Conservation (phyloP, 495 filamentous ascomycete species). For the Aspergillus sparsus region DNA sequence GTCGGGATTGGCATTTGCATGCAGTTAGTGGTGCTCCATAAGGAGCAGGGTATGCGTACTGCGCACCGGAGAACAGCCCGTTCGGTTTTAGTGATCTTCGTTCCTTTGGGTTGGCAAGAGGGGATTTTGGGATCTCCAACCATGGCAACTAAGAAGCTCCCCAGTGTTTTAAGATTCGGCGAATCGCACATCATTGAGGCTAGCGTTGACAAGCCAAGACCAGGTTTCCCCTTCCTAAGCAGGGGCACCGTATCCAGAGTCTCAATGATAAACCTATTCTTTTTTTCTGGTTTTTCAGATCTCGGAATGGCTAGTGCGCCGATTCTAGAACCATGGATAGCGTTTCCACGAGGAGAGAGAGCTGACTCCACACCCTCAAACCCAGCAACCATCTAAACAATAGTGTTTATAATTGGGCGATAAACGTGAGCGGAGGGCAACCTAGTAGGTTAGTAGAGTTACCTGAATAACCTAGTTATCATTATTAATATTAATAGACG, state of each 20-base stretch:
- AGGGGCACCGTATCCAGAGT: conserved; percentile 10
- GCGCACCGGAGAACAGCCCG: conserved; percentile 4
- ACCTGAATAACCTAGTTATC: neutral
- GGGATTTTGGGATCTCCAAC: conserved; percentile 17
- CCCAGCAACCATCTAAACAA: neutral
- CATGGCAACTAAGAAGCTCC: conserved; percentile 26
- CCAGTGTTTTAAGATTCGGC: conserved; percentile 17
- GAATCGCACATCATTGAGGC: conserved; percentile 18
- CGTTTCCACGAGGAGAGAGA: conserved; percentile 27
- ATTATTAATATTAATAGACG: neutral
- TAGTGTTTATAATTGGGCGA: neutral
- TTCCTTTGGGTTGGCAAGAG: neutral
- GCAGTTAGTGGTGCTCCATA: conserved; percentile 5
- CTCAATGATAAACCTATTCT: conserved; percentile 12
- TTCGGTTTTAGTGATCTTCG: conserved; percentile 16
- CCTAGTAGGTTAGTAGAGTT: too few species aligned
- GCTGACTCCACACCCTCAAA: conserved; percentile 21
- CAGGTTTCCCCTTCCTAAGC: conserved; percentile 16
- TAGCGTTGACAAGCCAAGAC: conserved; percentile 19
- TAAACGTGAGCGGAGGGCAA: neutral
- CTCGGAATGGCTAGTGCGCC: conserved; percentile 17
- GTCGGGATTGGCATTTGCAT: conserved; percentile 10
- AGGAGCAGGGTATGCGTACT: neutral
- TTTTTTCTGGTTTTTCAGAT: conserved; percentile 11
- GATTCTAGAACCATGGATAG: conserved; percentile 24